These are phyloP conservation scores for Zostera marina DNA, from an alignment of 116 monocot species.

Conservation along the genomic window DNA sequence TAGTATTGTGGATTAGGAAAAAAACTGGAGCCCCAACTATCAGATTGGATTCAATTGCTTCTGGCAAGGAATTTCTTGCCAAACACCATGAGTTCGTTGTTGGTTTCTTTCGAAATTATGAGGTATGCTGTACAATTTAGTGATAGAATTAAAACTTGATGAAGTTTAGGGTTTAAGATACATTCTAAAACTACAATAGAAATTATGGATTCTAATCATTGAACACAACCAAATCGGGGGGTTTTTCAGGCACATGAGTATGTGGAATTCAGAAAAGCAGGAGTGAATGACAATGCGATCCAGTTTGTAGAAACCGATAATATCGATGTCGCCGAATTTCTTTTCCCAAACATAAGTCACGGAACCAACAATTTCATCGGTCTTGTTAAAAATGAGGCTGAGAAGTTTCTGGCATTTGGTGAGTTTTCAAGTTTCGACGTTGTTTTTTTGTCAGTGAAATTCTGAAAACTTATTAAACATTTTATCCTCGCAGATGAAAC, in stretches of 20 bases:
- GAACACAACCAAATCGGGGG: neutral
- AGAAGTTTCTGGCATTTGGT: constrained; percentile 74
- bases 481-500: constrained; percentile 36
- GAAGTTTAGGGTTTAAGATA: too few species aligned
- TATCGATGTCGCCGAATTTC: constrained; percentile 41
- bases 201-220: too few species aligned
- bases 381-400: constrained; percentile 79
- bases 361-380: constrained; percentile 43
- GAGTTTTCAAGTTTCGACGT: too few species aligned
- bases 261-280: constrained; percentile 79
- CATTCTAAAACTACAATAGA: too few species aligned
- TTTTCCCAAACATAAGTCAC: constrained; percentile 41
- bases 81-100: constrained; percentile 37
- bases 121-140: constrained; percentile 21
- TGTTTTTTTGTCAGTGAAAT: neutral
- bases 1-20: constrained; percentile 80
- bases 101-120: constrained; percentile 62
- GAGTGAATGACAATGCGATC: constrained; percentile 48
- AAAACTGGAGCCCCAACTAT: constrained; percentile 61
- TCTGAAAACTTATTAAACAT: neutral
- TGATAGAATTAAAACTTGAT: too few species aligned
- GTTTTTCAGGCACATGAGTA: constrained; percentile 45
- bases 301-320: constrained; percentile 78
- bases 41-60: constrained; percentile 27
- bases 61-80: constrained; percentile 53